Evolutionary conservation across 805 yeast genomes (phyloP).

Genomic region (Pichia thaimueangensis): DNA sequence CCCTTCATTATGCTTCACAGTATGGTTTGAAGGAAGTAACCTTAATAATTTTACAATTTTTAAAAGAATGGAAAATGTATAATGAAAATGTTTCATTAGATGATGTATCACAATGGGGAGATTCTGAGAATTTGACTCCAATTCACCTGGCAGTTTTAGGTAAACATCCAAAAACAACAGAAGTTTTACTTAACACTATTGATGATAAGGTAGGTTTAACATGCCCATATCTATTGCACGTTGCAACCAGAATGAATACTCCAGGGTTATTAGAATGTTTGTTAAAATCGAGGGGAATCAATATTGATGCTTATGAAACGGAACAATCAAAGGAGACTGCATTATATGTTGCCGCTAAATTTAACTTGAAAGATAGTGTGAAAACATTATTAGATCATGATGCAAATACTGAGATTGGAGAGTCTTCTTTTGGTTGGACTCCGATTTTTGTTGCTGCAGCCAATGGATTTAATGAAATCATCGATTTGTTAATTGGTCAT

Average conservation of each 20-base stretch:
- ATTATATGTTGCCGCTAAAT: slow-evolving; percentile 70
- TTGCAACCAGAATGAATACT: slow-evolving; percentile 64
- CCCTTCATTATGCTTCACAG: slow-evolving; percentile 85
- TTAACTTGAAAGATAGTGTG: slow-evolving; percentile 49
- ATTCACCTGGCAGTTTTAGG: slow-evolving; percentile 79
- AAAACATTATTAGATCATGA: slow-evolving; percentile 46
- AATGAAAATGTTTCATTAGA: slow-evolving; percentile 47
- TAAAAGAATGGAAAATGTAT: slow-evolving; percentile 57
- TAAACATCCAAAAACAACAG: slow-evolving; percentile 70
- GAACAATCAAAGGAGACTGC: slow-evolving; percentile 67
- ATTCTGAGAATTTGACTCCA: slow-evolving; percentile 74
- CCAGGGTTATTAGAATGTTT: slow-evolving; percentile 49
- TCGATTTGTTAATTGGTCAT: slow-evolving; percentile 42
- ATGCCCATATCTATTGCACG: slow-evolving; percentile 52
- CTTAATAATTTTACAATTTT: slow-evolving; percentile 46
- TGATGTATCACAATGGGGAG: slow-evolving; percentile 58
- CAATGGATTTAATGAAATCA: slow-evolving; percentile 64
- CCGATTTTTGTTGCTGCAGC: slow-evolving; percentile 87
- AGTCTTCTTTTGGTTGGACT: slow-evolving; percentile 84
- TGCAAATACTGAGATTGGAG: slow-evolving; percentile 74
- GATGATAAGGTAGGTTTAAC: slow-evolving; percentile 32
- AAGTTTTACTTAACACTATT: slow-evolving; percentile 46
- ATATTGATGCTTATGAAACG: slow-evolving; percentile 53
- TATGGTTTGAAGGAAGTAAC: slow-evolving; percentile 70
- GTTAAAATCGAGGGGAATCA: slow-evolving; percentile 49